These are phyloP conservation scores for Geranium incanum DNA, from an alignment of 441 rosid species.

Conservation along the genomic window DNA sequence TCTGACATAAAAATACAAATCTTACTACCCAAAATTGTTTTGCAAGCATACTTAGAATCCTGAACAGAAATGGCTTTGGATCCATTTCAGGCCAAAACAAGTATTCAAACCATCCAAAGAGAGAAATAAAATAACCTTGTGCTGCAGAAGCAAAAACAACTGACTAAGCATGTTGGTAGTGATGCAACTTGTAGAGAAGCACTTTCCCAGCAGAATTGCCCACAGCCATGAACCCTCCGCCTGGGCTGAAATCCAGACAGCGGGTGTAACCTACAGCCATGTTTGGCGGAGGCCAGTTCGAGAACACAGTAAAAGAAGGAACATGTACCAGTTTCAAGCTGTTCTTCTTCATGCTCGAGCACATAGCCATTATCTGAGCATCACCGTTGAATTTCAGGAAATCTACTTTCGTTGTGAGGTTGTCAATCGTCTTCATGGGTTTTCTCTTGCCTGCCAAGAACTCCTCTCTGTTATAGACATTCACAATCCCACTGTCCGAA, in stretches of 20 bases:
- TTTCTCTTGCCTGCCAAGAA: conserved; percentile 78
- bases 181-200: conserved; percentile 71
- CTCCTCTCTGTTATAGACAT: conserved; percentile 64
- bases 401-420: conserved; percentile 68
- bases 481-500: conserved; percentile 75
- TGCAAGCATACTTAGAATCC: no score
- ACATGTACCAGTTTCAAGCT: conserved; percentile 64
- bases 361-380: conserved; percentile 72
- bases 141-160: neutral
- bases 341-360: conserved; percentile 69
- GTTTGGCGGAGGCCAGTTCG: conserved; percentile 79
- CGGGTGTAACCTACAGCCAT: conserved; percentile 45
- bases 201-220: conserved; percentile 86
- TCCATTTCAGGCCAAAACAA: no score
- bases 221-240: conserved; percentile 82
- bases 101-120: neutral
- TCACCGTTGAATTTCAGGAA: conserved; percentile 72
- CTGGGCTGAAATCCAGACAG: conserved; percentile 83
- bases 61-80: no score
- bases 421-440: conserved; percentile 71
- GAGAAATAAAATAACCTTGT: neutral
- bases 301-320: conserved; percentile 64
- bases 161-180: conserved; percentile 55
- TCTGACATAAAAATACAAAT: no score
- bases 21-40: no score